A percentile compares a stretch with the other conserved stretches of the same genome.
phyloP scores from a whole-genome alignment of 2,329 filamentous ascomycete species.

The Parastagonospora nodorum region DNA sequence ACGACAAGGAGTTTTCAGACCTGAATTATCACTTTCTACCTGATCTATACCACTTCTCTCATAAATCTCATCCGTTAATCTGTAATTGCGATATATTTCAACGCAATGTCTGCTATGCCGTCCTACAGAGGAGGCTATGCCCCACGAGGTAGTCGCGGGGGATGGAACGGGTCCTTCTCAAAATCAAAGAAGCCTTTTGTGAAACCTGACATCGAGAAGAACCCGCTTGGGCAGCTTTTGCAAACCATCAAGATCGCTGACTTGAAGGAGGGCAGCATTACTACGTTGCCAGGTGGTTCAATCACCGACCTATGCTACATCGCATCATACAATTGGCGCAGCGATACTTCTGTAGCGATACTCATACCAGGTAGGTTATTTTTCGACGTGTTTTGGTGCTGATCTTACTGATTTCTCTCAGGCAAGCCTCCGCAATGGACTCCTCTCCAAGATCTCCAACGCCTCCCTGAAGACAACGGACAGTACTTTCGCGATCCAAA shows the following conservation, averaged over 20 bases:
- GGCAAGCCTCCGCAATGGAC: slow-evolving; percentile 60
- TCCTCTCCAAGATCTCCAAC: slow-evolving; percentile 41
- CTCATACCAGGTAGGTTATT: slow-evolving; percentile 29
- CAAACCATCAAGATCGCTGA: slow-evolving; percentile 18
- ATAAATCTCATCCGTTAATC: background rate
- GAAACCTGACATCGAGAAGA: slow-evolving; percentile 29
- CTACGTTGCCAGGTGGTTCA: slow-evolving; percentile 2
- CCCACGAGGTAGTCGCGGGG: slow-evolving; percentile 26
- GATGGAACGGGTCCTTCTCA: slow-evolving; percentile 10
- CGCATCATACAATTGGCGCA: slow-evolving; percentile 60
- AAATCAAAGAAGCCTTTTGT: slow-evolving; percentile 10
- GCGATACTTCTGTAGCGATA: slow-evolving; percentile 45
- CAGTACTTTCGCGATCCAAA: slow-evolving; percentile 62
- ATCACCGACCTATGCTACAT: slow-evolving; percentile 52
- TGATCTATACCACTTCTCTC: too few relatives aligned
- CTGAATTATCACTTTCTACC: too few relatives aligned
- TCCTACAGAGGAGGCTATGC: slow-evolving; percentile 29
- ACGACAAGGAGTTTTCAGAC: slow-evolving; percentile 3
- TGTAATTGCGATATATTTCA: background rate
- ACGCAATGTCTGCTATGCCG: slow-evolving; percentile 5
- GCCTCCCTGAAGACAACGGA: slow-evolving; percentile 54
- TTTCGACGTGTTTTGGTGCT: background rate
- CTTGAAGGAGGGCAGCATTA: slow-evolving; percentile 2
- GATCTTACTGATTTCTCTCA: slow-evolving; percentile 32
- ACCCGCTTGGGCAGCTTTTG: slow-evolving; percentile 39